Base-by-base conservation (phyloP, 179 eudicot species). In the Vitellaria paradoxa region DNA sequence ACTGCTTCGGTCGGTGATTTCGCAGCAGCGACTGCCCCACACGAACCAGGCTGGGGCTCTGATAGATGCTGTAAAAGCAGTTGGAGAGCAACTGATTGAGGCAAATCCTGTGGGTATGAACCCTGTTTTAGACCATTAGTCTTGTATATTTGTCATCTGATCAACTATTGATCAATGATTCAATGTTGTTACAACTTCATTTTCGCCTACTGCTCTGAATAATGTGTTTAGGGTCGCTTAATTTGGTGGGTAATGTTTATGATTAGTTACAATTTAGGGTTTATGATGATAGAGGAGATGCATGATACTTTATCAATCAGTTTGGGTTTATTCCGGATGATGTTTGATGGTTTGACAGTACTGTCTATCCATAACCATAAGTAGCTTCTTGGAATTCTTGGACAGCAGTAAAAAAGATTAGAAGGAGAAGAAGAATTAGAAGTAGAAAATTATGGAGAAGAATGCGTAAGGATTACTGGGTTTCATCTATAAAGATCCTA, bases 91-190 rank as follows among this genome's bases (percentile, higher is more conserved):
- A 82, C 86, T 95, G 47, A 85, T 93, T 83, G 93, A 89, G 45
- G 99, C 98, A 7, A 95, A 92, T 78, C 91, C 96, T 65, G 97
- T 95, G 6, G 99, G 99, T 95, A 91, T 56, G 91, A 52, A 9
- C 53, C 65, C 66, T 73, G 12, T 30, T n/a, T n/a, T 30, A 30
- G 37, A 30, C 37, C 37, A 30, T 59, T n/a, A 56, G 65, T 73
- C 40, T 30, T 57, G 6, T 72, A 6, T 7, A 18, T 40, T 11
- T 12, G 13, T 18, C n/a, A 18, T 73, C 20, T 72, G 24, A 30
- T 9, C 17, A 55, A 26, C 24, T 23, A 60, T 42, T 20, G 42
- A 18, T 73, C 42, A 24, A 72, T 6, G 5, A 72, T 55, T 72
- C 61, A 37, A 5, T 17, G 20, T 55, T 70, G 37, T 55, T 55